A percentile compares a stretch with the other conserved stretches of the same genome.
Conservation (phyloP, 2,329 filamentous ascomycete species). For the Diaporthe helianthi region DNA sequence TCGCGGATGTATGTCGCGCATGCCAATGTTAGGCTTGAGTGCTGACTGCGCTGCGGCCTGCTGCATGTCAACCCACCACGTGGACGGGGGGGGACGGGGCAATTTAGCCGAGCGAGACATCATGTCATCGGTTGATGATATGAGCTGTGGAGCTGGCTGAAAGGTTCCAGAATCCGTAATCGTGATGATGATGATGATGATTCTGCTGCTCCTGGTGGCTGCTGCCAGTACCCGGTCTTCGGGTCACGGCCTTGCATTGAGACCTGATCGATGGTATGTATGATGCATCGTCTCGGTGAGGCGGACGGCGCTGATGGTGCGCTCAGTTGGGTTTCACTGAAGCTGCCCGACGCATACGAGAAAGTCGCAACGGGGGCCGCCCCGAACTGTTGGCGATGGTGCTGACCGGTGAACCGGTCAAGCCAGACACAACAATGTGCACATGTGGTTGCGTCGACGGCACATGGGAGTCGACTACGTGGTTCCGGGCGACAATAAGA, state of each 20-base stretch:
- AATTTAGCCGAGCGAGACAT: conserved; percentile 28
- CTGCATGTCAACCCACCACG: conserved; percentile 25
- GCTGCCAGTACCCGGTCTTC: background rate
- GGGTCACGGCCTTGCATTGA: conserved; percentile 2
- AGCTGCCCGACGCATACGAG: conserved; percentile 9
- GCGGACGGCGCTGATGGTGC: background rate
- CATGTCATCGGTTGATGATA: conserved; percentile 11
- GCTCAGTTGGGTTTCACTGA: conserved; percentile 12
- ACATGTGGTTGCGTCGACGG: conserved; percentile 2
- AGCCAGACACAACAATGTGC: no score
- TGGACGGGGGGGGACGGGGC: conserved; percentile 16
- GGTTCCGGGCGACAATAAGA: background rate
- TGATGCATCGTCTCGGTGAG: background rate
- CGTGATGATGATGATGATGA: background rate
- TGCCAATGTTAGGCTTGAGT: conserved; percentile 19
- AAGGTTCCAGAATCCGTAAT: background rate
- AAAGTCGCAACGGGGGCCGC: background rate
- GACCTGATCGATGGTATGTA: background rate
- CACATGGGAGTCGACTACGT: background rate
- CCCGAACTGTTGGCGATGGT: background rate
- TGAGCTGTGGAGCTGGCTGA: background rate
- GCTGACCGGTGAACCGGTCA: conserved; percentile 14
- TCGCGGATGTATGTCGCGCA: conserved; percentile 19
- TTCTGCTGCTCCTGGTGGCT: no score
- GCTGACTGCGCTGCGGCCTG: conserved; percentile 16